These are phyloP conservation scores for Gnomoniopsis smithogilvyi DNA, from an alignment of 2,329 filamentous ascomycete species.

Conservation along the genomic window DNA sequence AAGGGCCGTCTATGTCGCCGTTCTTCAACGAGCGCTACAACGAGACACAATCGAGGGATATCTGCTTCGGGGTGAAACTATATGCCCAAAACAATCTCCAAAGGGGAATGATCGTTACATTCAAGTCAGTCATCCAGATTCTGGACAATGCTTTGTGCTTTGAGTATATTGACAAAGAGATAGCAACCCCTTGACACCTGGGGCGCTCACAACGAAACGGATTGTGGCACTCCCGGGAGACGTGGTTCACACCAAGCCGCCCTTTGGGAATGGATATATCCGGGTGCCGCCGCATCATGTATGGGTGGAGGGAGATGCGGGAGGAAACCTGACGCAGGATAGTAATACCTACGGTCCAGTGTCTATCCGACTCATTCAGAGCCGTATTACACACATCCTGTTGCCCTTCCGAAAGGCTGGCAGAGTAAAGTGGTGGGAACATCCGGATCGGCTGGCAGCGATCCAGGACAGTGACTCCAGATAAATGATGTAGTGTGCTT, in stretches of 20 bases:
- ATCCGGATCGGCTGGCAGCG: conserved; percentile 24
- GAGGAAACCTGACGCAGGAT: conserved; percentile 67
- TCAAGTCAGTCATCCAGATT: conserved; percentile 46
- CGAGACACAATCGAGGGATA: conserved; percentile 49
- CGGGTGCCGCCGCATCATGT: conserved; percentile 79
- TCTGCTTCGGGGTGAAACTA: conserved; percentile 59
- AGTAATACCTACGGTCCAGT: conserved; percentile 91
- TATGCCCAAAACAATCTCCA: conserved; percentile 55
- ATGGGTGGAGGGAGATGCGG: conserved; percentile 92
- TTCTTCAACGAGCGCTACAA: conserved; percentile 67
- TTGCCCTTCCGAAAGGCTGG: conserved; percentile 63
- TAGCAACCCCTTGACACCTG: conserved; percentile 70
- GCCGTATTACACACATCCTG: conserved; percentile 69
- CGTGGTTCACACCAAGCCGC: conserved; percentile 61
- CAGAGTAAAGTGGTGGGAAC: conserved; percentile 55
- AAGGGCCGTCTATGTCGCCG: conserved; percentile 72
- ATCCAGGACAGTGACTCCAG: background rate
- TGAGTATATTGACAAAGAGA: background rate
- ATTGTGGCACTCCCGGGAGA: conserved; percentile 81
- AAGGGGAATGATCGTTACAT: conserved; percentile 73
- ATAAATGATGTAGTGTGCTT: background rate
- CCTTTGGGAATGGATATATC: conserved; percentile 54
- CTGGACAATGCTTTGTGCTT: background rate
- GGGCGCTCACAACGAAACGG: conserved; percentile 73
- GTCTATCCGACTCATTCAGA: conserved; percentile 70